Evolutionary conservation across 2,329 filamentous ascomycete species (phyloP), one percentile per base, ranked within the genome.

Genomic region (Pyrenophora graminea): DNA sequence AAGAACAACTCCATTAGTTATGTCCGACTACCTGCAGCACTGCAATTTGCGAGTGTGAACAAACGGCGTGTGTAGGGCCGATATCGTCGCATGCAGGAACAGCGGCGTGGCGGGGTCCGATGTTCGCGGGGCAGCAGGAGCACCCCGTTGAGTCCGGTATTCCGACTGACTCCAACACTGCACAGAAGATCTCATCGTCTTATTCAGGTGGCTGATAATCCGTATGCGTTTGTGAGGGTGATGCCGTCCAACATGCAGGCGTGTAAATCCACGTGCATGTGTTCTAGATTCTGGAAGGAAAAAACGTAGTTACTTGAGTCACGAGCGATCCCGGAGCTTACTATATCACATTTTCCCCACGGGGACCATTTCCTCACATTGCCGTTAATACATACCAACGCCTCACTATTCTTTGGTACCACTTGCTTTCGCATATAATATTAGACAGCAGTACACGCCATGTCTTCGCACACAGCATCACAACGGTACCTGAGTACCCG

Each of bases 401-500:
- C 49, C 51, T 33, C 39, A 38, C 36, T 33, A 37, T 36, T 49
- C 15, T 33, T 30, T 10, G 27, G 40, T 40, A 51, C 19, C 34
- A 3, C 27, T 53, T 51, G 33, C 44, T 51, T 34, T 48, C 46
- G 32, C 39, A 46, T 38, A 27, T 15, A 21, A 46, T 45, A 8
- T 34, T 51, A 45, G 48, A 46, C 33, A 39, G 45, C 47, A 47
- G 49, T 38, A 47, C 45, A 41, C 53, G 45, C 34, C 40, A 78
- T 77, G 75, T 55, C 75, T 42, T 74, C 76, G 40, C 76, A 79
- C 56, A 81, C 79, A 45, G 69, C 79, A 52, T 85, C 83, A 10
- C 84, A 86, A 64, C 78, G 78, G 61, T 87, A 86, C 66, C 74
- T 86, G 48, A 85, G 82, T 64, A 86, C 83, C 17, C 75, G 84